Base-by-base conservation (phyloP, 768 basidiomycete genomes). In the Collybia nuda region DNA sequence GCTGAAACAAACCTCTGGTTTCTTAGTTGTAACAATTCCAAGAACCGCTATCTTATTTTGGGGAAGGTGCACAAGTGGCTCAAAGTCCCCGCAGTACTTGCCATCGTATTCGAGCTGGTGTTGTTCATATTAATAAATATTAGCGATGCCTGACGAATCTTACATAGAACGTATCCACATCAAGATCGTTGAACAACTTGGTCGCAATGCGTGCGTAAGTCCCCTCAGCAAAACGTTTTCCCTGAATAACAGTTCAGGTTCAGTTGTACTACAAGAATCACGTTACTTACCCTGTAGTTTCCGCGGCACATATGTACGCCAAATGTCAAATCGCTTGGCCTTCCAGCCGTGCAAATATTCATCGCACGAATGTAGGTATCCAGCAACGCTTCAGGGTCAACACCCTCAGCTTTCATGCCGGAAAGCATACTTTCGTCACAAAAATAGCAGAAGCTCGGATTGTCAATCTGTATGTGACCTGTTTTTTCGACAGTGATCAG, bases 331-430 rank as follows among this genome's bases (percentile, higher is more conserved):
- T 83, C 81, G 21, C 61, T 63, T 6, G 82, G 82, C 19, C 78
- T 73, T 22, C 69, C 79, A 51, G 72, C 64, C 1, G 82, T 72
- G 56, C 77, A 73, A n/a, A 74, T 57, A 61, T 79, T 83, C 71
- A 84, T 82, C 15, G 81, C 77, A 48, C 77, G 71, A 61, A 86
- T 79, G 62, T 88, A 86, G 6, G 79, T 78, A 46, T 86, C 78
- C 17, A 90, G 72, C 28, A 88, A 71, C 2, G 75, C 76, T 47
- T 79, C 80, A 15, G 80, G 75, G 64, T 90, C 83, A n/a, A 79
- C 70, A 1, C 79, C 80, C 42, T 74, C 78, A 18, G 72, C 75
- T 61, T 74, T 72, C 81, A 88, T 83, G 22, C 65, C 74, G 15
- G 56, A 52, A 36, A 76, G 68, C 70, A 72, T 74, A 40, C 54